Evolutionary conservation across 495 filamentous ascomycete species (phyloP), one percentile per base, ranked within the genome.

Genomic region (Lasiosphaeria miniovina): DNA sequence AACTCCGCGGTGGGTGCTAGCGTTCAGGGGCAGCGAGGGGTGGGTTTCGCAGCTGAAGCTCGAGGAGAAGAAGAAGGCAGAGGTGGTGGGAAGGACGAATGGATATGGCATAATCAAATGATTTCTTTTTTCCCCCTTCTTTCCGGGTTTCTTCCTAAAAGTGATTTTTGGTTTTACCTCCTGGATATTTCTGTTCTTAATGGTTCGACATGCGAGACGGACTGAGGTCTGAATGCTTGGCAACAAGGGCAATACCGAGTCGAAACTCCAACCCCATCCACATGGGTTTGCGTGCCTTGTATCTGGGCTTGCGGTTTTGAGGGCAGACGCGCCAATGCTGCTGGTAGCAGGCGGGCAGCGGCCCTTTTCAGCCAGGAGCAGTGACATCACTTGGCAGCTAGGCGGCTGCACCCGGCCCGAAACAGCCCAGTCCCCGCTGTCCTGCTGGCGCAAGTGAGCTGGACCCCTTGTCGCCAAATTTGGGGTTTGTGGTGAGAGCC

Each of bases 61-160:
- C 17, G 84, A 76, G 8, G 89, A 85, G 69, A 96, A 93, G 41
- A 87, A 87, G 64, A 93, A 84, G 48, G 85, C 80, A 3, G 90
- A 94, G 31, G 92, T 96, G 24, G 91, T 96, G 3, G 92, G 90
- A 41, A 96, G 83, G 36, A 80, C 77, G 66, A 93, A 95, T 17
- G 87, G 86, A 71, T 87, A 96, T 48, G 93, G 91, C 93, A 96
- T 96, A 36, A 59, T 82, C 5, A 15, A 6, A 4, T 15, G 41
- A 5, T 32, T 10, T 52, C 1, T 36, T 34, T 52, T 36, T 33
- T 55, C 14, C n/a, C n/a, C n/a, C 15, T 55, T 6, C 24, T 35
- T 54, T 17, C 40, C 24, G 14, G 14, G 1, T 14, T 35, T 12
- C 6, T 41, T 6, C 15, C 11, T 11, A 6, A 11, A 0, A 4